phyloP scores from a whole-genome alignment of 805 yeast species.

The Barnettozyma vustinii region DNA sequence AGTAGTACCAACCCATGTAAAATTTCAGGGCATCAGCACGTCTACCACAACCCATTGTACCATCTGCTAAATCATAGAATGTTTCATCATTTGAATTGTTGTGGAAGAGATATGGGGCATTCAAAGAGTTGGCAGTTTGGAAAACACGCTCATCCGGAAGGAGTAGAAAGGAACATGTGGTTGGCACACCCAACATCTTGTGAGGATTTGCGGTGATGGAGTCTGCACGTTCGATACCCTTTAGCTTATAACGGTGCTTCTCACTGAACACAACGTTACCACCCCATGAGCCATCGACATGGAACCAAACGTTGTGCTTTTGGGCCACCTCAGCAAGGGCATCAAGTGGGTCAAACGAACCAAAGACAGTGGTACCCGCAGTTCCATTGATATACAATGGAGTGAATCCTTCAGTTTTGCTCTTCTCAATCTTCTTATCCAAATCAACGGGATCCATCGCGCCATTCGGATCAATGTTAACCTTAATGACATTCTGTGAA shows the following conservation, averaged over 20 bases:
- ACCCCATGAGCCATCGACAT: constrained; percentile 90
- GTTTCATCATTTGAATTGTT: constrained; percentile 45
- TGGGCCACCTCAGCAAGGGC: constrained; percentile 50
- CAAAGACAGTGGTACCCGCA: constrained; percentile 86
- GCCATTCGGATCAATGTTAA: constrained; percentile 52
- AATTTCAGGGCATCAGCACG: constrained; percentile 77
- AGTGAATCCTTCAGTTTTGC: constrained; percentile 50
- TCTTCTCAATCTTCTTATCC: constrained; percentile 36
- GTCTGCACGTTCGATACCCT: constrained; percentile 63
- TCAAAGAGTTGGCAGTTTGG: constrained; percentile 66
- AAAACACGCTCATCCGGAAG: constrained; percentile 63
- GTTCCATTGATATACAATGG: constrained; percentile 79
- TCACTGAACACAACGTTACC: constrained; percentile 72
- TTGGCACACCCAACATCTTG: constrained; percentile 85
- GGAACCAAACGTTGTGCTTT: constrained; percentile 63
- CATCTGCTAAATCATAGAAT: constrained; percentile 73
- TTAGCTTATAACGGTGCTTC: constrained; percentile 38
- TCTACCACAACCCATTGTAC: constrained; percentile 90
- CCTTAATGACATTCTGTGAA: constrained; percentile 52
- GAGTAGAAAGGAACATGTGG: constrained; percentile 65
- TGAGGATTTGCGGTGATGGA: constrained; percentile 82
- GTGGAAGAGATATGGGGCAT: constrained; percentile 81
- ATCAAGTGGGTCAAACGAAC: constrained; percentile 68
- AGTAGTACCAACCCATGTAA: constrained; percentile 77
- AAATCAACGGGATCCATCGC: constrained; percentile 47